Base-by-base conservation (phyloP, 129 eudicot genomes). In the Erigeron canadensis region DNA sequence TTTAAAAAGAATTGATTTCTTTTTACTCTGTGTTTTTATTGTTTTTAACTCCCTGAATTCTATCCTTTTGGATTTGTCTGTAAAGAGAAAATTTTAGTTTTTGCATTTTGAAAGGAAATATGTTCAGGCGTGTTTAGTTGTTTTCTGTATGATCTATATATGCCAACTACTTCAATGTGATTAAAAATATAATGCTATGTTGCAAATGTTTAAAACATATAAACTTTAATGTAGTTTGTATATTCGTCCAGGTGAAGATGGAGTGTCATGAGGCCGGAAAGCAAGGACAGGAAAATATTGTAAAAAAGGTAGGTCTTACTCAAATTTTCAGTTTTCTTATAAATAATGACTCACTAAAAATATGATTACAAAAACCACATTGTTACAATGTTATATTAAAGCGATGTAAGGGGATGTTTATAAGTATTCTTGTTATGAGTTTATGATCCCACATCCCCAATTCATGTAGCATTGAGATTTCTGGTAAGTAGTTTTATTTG, bases 171-270 rank as follows among this genome's bases (percentile, higher is more conserved):
- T 39, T 42, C 18, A 62, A 16, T 70, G 34, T 47, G 16, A 62
- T 80, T 23, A 63, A 18, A 8, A 16, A 62, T 41, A 47, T 47
- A 3, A 18, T 68, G 66, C 42, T 51, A 72, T 47, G 15, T 66
- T 65, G 23, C 18, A 11, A 69, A 13, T 16, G 38, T n/a, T 17
- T 68, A 5, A 68, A 69, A 51, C 7, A 17, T 6, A 9, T 55
- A 55, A 15, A 38, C 7, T 43, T 41, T 45, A 53, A 4, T 60
- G 38, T 64, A 45, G 69, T 62, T 45, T 73, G 34, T 53, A 48
- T 73, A 48, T 58, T 50, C 46, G 54, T 46, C 62, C 85, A 88
- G 96, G 96, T 91, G 21, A 88, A 84, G 56, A 58, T 83, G 80
- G 89, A 89, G 76, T 69, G 72, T 73, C 65, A 19, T 73, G 69